Conservation (phyloP, 805 yeast genomes). For the Kodamaea sagamina region DNA sequence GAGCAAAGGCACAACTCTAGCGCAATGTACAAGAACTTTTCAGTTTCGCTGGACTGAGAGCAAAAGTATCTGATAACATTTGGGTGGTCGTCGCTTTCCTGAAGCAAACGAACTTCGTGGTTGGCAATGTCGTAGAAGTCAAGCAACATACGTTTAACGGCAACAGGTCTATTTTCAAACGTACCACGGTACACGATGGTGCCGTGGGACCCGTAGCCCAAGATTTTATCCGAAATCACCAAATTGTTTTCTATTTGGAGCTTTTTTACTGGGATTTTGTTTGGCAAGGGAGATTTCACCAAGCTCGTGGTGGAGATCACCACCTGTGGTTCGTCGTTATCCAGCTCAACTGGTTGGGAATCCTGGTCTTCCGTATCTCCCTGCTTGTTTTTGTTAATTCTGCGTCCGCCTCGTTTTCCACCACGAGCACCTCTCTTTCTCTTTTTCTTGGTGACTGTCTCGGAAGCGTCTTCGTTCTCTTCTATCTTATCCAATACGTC, state of each 20-base stretch:
- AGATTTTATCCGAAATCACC: constrained; percentile 66
- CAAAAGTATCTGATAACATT: constrained; percentile 92
- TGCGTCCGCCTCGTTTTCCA: constrained; percentile 56
- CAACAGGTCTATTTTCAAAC: constrained; percentile 92
- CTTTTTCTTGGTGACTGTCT: constrained; percentile 44
- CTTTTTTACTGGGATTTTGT: constrained; percentile 28
- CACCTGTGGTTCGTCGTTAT: constrained; percentile 10
- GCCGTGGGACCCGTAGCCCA: constrained; percentile 97
- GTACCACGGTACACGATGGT: constrained; percentile 90
- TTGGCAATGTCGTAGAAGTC: constrained; percentile 94
- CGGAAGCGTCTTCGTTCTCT: constrained; percentile 13
- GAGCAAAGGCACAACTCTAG: constrained; percentile 88
- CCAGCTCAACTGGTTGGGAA: constrained; percentile 10
- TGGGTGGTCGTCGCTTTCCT: constrained; percentile 96
- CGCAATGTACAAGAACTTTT: constrained; percentile 88
- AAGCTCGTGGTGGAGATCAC: constrained; percentile 32
- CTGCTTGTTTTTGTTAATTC: constrained; percentile 40
- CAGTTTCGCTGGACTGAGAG: constrained; percentile 74
- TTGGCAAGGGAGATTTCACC: constrained; percentile 22
- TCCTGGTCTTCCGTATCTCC: constrained; percentile 13
- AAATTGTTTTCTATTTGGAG: constrained; percentile 52
- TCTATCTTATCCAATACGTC: constrained; percentile 4
- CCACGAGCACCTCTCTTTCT: constrained; percentile 88
- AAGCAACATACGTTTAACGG: constrained; percentile 89
- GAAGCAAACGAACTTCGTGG: constrained; percentile 82